These are phyloP conservation scores for Cetradonia linearis DNA, from an alignment of 495 filamentous ascomycete genomes.

Conservation along the genomic window DNA sequence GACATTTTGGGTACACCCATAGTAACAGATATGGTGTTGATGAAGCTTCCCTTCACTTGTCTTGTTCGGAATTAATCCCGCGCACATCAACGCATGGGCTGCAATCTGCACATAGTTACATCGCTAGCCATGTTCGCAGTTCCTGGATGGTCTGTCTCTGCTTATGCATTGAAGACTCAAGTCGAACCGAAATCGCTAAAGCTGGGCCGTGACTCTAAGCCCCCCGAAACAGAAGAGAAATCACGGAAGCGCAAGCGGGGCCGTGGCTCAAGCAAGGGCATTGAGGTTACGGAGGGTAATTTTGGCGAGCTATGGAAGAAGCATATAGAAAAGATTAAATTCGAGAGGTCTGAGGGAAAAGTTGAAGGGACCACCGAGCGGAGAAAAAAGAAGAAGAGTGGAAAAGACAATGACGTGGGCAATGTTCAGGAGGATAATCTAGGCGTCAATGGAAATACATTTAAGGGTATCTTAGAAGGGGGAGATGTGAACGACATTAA, in stretches of 20 bases:
- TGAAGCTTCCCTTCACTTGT: neutral
- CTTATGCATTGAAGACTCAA: conserved; percentile 60
- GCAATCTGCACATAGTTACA: neutral
- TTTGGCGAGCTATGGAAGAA: conserved; percentile 66
- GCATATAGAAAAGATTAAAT: conserved; percentile 51
- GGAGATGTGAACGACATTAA: neutral
- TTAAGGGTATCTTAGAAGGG: conserved; percentile 9
- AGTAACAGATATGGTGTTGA: neutral
- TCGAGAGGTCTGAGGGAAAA: neutral
- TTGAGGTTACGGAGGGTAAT: conserved; percentile 57
- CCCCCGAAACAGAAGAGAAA: conserved; percentile 29
- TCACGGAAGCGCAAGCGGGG: conserved; percentile 47
- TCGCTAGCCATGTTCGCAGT: conserved; percentile 71
- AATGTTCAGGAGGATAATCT: neutral
- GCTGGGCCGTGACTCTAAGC: conserved; percentile 20
- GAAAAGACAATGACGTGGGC: conserved; percentile 3
- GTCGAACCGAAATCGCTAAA: conserved; percentile 31
- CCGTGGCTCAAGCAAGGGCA: conserved; percentile 31
- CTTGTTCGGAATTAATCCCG: neutral
- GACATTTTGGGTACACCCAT: conserved; percentile 37
- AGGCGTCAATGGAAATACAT: neutral
- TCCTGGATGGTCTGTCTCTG: conserved; percentile 75
- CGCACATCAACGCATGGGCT: neutral
- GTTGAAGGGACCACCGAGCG: conserved; percentile 16
- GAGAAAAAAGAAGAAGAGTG: conserved; percentile 37